These are phyloP conservation scores for Coniella vitis DNA, from an alignment of 2,329 filamentous ascomycete genomes.

Conservation along the genomic window DNA sequence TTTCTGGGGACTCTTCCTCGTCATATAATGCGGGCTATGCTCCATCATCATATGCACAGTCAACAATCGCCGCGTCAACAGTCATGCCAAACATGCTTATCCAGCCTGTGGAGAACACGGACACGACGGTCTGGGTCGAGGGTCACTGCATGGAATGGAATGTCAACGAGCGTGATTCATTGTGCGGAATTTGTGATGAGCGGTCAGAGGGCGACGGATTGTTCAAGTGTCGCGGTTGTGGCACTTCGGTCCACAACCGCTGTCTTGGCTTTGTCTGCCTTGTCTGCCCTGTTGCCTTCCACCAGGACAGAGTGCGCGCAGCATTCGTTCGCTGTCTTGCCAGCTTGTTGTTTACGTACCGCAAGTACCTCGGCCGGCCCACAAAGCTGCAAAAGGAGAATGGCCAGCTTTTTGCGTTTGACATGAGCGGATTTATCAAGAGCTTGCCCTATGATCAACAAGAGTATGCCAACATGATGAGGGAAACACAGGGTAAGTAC, in stretches of 20 bases:
- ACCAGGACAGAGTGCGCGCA: slow-evolving; percentile 53
- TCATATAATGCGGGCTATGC: slow-evolving; percentile 65
- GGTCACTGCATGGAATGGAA: slow-evolving; percentile 72
- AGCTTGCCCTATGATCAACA: slow-evolving; percentile 60
- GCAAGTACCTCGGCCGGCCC: slow-evolving; percentile 55
- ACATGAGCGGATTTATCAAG: slow-evolving; percentile 58
- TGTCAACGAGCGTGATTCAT: slow-evolving; percentile 49
- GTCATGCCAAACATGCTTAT: slow-evolving; percentile 81
- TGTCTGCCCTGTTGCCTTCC: slow-evolving; percentile 58
- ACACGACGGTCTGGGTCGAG: slow-evolving; percentile 76
- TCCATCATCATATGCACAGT: slow-evolving; percentile 77
- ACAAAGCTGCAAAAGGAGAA: slow-evolving; percentile 53
- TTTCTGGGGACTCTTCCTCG: slow-evolving; percentile 58
- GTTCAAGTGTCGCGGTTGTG: slow-evolving; percentile 66
- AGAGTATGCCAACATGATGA: slow-evolving; percentile 57
- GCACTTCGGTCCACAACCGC: slow-evolving; percentile 48
- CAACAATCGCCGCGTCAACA: slow-evolving; percentile 77
- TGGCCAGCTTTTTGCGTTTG: slow-evolving; percentile 56
- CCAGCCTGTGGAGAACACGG: slow-evolving; percentile 71
- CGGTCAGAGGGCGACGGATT: slow-evolving; percentile 64
- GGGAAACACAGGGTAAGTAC: slow-evolving; percentile 56
- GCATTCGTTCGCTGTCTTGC: slow-evolving; percentile 60
- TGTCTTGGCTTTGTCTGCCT: slow-evolving; percentile 57
- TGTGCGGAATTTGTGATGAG: slow-evolving; percentile 72
- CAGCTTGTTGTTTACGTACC: slow-evolving; percentile 60